Evolutionary conservation across 2,329 filamentous ascomycete genomes (phyloP).

Genomic region (Ascocoryne sarcoides): DNA sequence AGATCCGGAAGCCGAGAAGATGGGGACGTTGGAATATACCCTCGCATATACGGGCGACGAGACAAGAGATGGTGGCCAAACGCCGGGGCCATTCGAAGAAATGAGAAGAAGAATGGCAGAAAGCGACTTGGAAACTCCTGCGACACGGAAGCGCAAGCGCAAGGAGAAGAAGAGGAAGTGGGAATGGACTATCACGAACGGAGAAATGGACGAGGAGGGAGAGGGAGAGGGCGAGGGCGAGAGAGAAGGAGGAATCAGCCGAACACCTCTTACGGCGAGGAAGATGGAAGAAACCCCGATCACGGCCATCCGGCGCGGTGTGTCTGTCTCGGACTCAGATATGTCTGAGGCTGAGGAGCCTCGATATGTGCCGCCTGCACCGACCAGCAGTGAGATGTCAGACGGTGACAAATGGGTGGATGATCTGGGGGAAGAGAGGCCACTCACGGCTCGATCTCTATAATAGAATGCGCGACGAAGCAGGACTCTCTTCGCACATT

Average conservation of each 20-base stretch:
- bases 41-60: conserved; percentile 45
- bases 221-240: not conserved
- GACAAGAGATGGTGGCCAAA: conserved; percentile 51
- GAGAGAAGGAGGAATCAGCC: conserved; percentile 34
- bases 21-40: conserved; percentile 40
- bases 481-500: conserved; percentile 2
- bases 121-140: conserved; percentile 25
- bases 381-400: conserved; percentile 4
- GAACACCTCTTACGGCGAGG: conserved; percentile 6
- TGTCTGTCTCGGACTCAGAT: conserved; percentile 7
- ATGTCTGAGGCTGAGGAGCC: conserved; percentile 8
- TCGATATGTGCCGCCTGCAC: not conserved
- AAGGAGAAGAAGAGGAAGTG: conserved; percentile 54
- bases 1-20: conserved; percentile 23
- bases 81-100: conserved; percentile 55
- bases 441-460: conserved; percentile 1
- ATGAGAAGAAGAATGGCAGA: conserved; percentile 49
- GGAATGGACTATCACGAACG: conserved; percentile 51
- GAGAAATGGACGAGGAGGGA: conserved; percentile 30
- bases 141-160: conserved; percentile 40
- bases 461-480: conserved; percentile 3
- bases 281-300: conserved; percentile 3
- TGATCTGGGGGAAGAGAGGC: not conserved
- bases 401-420: not conserved
- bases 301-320: conserved; percentile 10